A percentile compares a stretch with the other conserved stretches of the same genome.
These are phyloP conservation scores for Beauveria australis DNA, from an alignment of 2,329 filamentous ascomycete species.

Conservation along the genomic window DNA sequence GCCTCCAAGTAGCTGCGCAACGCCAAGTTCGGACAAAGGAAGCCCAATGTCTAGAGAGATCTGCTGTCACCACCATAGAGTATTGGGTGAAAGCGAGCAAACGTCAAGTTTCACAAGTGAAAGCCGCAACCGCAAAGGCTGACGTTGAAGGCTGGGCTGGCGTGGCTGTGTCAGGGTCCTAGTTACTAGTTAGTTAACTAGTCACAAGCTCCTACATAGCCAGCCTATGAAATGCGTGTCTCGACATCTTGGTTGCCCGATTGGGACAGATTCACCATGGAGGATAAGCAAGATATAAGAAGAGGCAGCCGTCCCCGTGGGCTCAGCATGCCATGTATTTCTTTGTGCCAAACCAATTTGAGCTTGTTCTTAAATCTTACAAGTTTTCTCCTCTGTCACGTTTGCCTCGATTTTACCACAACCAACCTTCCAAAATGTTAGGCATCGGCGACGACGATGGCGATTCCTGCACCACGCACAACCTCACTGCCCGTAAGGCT, in stretches of 20 bases:
- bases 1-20: not conserved
- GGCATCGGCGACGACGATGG: constrained; percentile 9
- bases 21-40: not conserved
- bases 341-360: not conserved
- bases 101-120: constrained; percentile 3
- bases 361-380: not conserved
- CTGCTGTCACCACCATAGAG: not conserved
- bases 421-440: constrained; percentile 1
- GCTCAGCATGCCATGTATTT: not conserved
- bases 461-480: constrained; percentile 4
- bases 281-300: constrained; percentile 3
- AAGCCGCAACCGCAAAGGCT: not conserved
- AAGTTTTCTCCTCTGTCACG: not conserved
- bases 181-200: not conserved
- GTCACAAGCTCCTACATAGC: not conserved
- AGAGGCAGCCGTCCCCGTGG: not conserved
- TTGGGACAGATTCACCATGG: not conserved
- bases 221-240: not conserved
- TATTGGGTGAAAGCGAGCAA: not conserved
- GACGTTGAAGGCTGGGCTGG: not conserved
- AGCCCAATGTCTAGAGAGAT: not conserved
- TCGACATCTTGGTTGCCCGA: constrained; percentile 4
- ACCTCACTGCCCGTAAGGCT: constrained; percentile 9
- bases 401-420: not conserved
- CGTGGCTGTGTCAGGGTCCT: constrained; percentile 1